Base-by-base conservation (phyloP, 2,329 filamentous ascomycete species). In the Ophiostoma novo-ulmi region DNA sequence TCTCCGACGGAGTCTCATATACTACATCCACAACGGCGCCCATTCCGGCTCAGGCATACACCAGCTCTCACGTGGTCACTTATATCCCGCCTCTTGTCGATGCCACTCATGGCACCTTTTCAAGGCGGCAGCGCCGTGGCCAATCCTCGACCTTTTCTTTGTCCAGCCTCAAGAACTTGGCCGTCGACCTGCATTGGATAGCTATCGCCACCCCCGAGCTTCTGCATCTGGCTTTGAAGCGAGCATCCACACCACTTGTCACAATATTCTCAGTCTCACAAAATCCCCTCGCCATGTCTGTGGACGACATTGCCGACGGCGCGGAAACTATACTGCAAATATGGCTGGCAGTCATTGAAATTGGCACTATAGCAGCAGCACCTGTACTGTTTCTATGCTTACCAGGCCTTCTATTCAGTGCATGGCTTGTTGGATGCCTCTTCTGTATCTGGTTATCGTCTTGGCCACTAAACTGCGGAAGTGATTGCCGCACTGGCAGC, bases 81-180 rank as follows among this genome's bases (percentile, higher is more conserved):
- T 80, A 78, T 72, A 77, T 80, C 67, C 78, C 79, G 20, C 76
- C 79, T 0, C 75, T 80, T 7, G 78, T 78, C 71, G 79, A 80
- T 68, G 77, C 77, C 2, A 77, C 78, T 0, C 78, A 77, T 69
- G 78, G 79, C 14, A 80, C 78, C 7, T 38, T 67, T 10, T 48
- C 71, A 2, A 64, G 71, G 1, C 74, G 75, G 10, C 78, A 78
- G 0, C 75, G 76, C 20, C 73, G 73, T 6, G n/a, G 26, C 55
- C 31, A 44, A 17, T 39, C 26, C 35, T 70, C 70, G 0, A 22
- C 69, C 0, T 48, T 44, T 20, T 20, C 63, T n/a, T 44, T 72
- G 22, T 55, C 68, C 5, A 14, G 20, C 7, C 63, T 65, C 20
- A 22, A 26, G 20, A 2, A 14, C 8, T 20, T 66, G 68, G 63